Percentiles rank a stretch among this genome's conserved stretches.
phyloP scores from a whole-genome alignment of 2,329 filamentous ascomycete genomes.

The Neonectria sp. region DNA sequence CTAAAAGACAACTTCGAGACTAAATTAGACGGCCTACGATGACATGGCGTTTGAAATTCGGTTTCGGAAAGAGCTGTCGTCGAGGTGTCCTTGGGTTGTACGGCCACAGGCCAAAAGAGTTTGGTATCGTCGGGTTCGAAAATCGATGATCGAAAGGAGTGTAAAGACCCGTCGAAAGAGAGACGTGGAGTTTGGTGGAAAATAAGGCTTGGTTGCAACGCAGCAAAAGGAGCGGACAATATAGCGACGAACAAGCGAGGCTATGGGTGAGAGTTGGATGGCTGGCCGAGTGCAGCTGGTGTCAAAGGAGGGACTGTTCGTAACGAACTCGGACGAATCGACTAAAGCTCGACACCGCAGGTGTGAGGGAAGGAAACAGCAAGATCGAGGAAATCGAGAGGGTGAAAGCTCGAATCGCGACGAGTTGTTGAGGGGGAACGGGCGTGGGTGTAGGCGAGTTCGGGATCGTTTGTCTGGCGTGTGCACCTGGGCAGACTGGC shows the following conservation, averaged over 20 bases:
- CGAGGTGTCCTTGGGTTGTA: conserved; percentile 18
- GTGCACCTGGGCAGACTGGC: conserved; percentile 36
- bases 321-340: conserved; percentile 29
- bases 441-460: conserved; percentile 13
- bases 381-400: conserved; percentile 19
- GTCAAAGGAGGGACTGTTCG: conserved; percentile 43
- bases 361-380: conserved; percentile 41
- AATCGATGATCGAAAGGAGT: conserved; percentile 28
- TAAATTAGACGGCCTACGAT: conserved; percentile 37
- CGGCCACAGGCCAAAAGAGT: conserved; percentile 23
- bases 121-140: conserved; percentile 16
- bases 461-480: conserved; percentile 16
- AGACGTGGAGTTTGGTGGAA: conserved; percentile 11
- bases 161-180: conserved; percentile 21
- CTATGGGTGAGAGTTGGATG: conserved; percentile 38
- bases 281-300: conserved; percentile 45
- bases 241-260: conserved; percentile 39
- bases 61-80: conserved; percentile 35
- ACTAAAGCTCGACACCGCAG: conserved; percentile 46
- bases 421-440: background rate
- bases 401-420: background rate
- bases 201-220: conserved; percentile 26
- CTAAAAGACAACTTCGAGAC: conserved; percentile 31
- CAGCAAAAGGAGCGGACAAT: conserved; percentile 34
- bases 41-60: conserved; percentile 44